Evolutionary conservation across 441 rosid species (phyloP), one percentile per base, ranked within the genome.

Genomic region (Kokia cookei): DNA sequence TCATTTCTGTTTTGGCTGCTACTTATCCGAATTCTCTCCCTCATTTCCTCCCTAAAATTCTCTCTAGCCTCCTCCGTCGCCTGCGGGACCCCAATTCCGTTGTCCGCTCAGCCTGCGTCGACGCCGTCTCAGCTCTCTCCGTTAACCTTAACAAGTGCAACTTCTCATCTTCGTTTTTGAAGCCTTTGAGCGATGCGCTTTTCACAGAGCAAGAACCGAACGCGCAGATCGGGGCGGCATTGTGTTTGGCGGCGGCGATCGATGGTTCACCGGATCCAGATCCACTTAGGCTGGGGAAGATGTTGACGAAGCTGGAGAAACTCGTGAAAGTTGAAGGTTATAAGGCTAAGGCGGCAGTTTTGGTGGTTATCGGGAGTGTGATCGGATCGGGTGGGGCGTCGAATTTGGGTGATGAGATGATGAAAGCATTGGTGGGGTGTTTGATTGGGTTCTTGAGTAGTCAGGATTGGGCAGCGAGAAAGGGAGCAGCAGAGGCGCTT

Each of bases 401-500:
- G 3, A 81, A 84, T 10, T 60, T 73, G 65, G 77, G 84, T 19
- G 74, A 77, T 27, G 81, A 73, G 7, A 85, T 85, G 45, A 74
- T 85, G 77, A 86, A 65, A 43, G 89, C 81, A 13, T 66, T 94
- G 69, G 86, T 94, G 17, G 86, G 86, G 73, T 93, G 90, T 64
- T 81, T 94, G 75, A 73, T 88, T 51, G 87, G 93, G 26, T 88
- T 90, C 72, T 83, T 94, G 85, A 82, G 85, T 57, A 81, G 88
- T 19, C 90, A 82, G 64, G 96, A 92, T 69, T 94, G 98, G 97
- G 88, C 95, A 17, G 85, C 89, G 29, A 90, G 98, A 81, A 94
- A 91, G 83, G 97, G 91, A 0, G 92, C 98, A 2, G 94, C 93
- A 7, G 99, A 91, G 82, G 96, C 91, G 5, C 87, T 94, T 68